phyloP scores from a whole-genome alignment of 306 rosid species.

The Medicago truncatula region DNA sequence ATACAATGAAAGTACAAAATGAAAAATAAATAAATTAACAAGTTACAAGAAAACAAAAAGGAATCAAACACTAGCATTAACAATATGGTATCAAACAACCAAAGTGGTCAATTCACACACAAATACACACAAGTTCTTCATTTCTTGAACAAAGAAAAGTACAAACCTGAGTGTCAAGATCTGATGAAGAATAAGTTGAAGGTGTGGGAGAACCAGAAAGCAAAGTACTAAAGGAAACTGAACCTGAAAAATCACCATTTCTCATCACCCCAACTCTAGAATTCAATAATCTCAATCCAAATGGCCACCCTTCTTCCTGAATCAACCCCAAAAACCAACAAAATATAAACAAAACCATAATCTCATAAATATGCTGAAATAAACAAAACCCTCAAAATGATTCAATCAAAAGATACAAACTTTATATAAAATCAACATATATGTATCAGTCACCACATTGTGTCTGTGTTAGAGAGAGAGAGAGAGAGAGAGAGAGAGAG shows the following conservation, averaged over 20 bases:
- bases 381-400: constrained; percentile 33
- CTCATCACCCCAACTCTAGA: constrained; percentile 65
- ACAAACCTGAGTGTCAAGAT: constrained; percentile 71
- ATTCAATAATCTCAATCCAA: constrained; percentile 75
- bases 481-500: constrained; percentile 13
- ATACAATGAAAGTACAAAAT: background rate
- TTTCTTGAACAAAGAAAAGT: background rate
- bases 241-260: constrained; percentile 60
- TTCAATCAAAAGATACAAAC: constrained; percentile 16
- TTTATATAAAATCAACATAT: constrained; percentile 23
- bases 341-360: background rate
- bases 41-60: no score
- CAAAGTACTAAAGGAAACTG: constrained; percentile 78
- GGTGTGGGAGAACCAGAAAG: constrained; percentile 60
- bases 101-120: constrained; percentile 8
- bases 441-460: background rate
- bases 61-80: constrained; percentile 1
- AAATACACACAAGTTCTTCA: background rate
- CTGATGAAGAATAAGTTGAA: constrained; percentile 62
- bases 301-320: constrained; percentile 92
- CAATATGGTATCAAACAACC: background rate
- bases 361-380: background rate
- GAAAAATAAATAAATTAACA: background rate
- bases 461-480: background rate
- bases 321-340: constrained; percentile 19